Base-by-base conservation (phyloP, 163 green algal species). In the Coccomyxa subellipsoidea region DNA sequence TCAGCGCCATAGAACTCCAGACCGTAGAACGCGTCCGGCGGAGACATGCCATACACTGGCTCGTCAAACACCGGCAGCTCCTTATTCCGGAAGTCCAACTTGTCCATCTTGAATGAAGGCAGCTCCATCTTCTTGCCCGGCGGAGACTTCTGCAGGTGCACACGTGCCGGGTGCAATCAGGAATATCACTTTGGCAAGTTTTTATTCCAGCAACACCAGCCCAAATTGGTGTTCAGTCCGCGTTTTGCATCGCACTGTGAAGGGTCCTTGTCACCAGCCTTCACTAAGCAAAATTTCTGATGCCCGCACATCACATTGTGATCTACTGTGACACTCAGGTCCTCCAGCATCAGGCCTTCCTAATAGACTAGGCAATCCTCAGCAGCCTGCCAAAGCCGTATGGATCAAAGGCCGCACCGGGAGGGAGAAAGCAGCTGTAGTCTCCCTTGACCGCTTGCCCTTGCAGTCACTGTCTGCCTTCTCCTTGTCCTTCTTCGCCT, bases 401-500 rank as follows among this genome's bases (percentile, higher is more conserved):
- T n/a, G n/a, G n/a, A n/a, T n/a, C n/a, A n/a, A n/a, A n/a, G 8
- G 32, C 27, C 29, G 10, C n/a, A 73, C 66, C 66, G 18, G 18
- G 21, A 73, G 5, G 8, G 66, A 73, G 27, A 34, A 36, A 23
- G 66, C 27, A n/a, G 66, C 66, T 36, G 66, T 36, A 23, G 66
- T 32, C 27, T 73, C 66, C 29, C 66, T 18, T 18, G 29, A 8
- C 29, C 66, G 66, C 66, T 73, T 73, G 66, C 66, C 66, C 66
- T 73, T 73, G 66, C 21, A 18, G 21, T 73, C n/a, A 4, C n/a
- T 73, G 66, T 32, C 66, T 0, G 66, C 29, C 66, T 66, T 66
- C 47, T 66, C 18, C 12, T 73, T 34, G 66, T 73, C 66, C 66
- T 73, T 73, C 66, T 73, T 73, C 21, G 66, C 66, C 27, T 73